These are phyloP conservation scores for Hylodesmum podocarpum DNA, from an alignment of 306 rosid species.

Conservation along the genomic window DNA sequence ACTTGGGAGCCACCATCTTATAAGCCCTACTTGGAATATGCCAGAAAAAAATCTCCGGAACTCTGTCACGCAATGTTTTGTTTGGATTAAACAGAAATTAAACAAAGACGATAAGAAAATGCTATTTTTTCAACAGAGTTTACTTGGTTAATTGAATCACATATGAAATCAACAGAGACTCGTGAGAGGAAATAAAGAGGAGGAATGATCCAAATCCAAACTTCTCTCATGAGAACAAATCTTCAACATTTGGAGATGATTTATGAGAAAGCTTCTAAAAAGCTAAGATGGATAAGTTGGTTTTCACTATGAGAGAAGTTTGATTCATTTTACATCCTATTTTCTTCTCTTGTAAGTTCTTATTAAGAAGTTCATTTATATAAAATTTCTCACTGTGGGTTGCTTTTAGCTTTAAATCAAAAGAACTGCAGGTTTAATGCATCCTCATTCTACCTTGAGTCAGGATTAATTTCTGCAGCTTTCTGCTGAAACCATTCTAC, in stretches of 20 bases:
- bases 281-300: not conserved
- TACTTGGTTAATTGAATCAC: not conserved
- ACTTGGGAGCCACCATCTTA: constrained; percentile 59
- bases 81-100: constrained; percentile 14
- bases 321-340: not conserved
- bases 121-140: not conserved
- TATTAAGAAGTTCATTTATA: not conserved
- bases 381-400: not conserved
- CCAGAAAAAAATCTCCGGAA: constrained; percentile 87
- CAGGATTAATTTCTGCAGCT: constrained; percentile 56
- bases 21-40: constrained; percentile 83
- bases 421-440: not conserved
- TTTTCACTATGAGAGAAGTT: not conserved
- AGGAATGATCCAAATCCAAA: not conserved
- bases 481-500: constrained; percentile 64
- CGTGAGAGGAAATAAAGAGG: not conserved
- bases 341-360: not conserved
- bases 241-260: not conserved
- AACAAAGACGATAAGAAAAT: not conserved
- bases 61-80: constrained; percentile 43
- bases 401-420: not conserved
- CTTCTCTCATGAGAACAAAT: not conserved
- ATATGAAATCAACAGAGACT: not conserved
- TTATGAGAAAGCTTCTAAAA: not conserved
- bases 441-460: constrained; percentile 50